phyloP scores from a whole-genome alignment of 495 filamentous ascomycete species.

The Hypoxylon perforatum region DNA sequence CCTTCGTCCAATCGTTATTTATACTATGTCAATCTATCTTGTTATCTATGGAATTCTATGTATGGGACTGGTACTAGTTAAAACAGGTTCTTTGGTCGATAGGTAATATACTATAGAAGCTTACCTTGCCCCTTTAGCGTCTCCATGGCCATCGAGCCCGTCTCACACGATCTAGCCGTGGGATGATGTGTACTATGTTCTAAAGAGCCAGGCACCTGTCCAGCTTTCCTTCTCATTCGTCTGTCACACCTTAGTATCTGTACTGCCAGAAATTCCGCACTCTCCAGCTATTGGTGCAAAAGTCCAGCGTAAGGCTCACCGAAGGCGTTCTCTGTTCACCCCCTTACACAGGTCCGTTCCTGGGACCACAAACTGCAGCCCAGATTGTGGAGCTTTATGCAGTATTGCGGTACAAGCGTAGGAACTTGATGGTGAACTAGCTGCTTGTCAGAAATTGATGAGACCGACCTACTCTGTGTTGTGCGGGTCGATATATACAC shows the following conservation, averaged over 20 bases:
- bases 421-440: constrained; percentile 16
- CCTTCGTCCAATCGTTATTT: neutral
- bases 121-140: constrained; percentile 2
- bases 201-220: constrained; percentile 11
- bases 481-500: constrained; percentile 30
- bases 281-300: constrained; percentile 33
- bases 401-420: constrained; percentile 27
- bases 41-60: constrained; percentile 2
- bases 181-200: constrained; percentile 13
- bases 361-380: constrained; percentile 39
- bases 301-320: constrained; percentile 36
- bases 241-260: constrained; percentile 19
- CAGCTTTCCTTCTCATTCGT: constrained; percentile 20
- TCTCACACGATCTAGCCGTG: constrained; percentile 10
- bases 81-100: neutral
- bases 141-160: constrained; percentile 9
- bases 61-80: neutral
- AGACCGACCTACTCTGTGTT: constrained; percentile 21
- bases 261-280: constrained; percentile 22
- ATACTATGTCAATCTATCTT: constrained; percentile 11
- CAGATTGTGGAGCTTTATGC: constrained; percentile 39
- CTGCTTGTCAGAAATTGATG: constrained; percentile 12
- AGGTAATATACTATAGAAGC: constrained; percentile 18
- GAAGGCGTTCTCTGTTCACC: constrained; percentile 38
- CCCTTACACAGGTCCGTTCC: constrained; percentile 37